Percentiles rank a stretch among this genome's conserved stretches.
phyloP scores from a whole-genome alignment of 164 flowering plant species.

The Cinnamomum micranthum region DNA sequence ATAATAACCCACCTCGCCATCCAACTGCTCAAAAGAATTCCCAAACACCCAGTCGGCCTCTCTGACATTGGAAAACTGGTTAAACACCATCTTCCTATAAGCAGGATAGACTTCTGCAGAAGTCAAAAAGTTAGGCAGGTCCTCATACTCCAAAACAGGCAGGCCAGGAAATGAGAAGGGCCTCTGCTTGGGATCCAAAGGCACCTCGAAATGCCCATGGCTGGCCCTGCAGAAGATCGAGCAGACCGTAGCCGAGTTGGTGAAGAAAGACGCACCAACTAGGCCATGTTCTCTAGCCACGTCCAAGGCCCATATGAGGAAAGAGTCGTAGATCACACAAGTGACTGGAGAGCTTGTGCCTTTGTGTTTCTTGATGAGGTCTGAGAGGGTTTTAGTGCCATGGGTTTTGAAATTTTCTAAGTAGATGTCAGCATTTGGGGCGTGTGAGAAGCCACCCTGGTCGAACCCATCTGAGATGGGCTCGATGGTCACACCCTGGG shows the following conservation, averaged over 20 bases:
- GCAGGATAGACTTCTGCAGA: constrained; percentile 27
- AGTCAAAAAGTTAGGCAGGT: constrained; percentile 34
- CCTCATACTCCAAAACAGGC: constrained; percentile 25
- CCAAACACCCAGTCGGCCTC: constrained; percentile 40
- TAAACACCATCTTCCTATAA: constrained; percentile 18
- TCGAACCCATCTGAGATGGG: constrained; percentile 22
- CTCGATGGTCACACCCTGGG: constrained; percentile 3
- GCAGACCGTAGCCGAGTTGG: constrained; percentile 19
- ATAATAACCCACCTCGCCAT: constrained; percentile 25
- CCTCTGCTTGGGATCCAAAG: constrained; percentile 10
- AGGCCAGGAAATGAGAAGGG: constrained; percentile 31
- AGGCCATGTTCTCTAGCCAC: constrained; percentile 22
- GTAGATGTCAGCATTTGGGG: neutral
- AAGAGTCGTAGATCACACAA: constrained; percentile 13
- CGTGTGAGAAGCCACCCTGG: constrained; percentile 6
- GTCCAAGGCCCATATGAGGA: constrained; percentile 13
- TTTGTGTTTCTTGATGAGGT: constrained; percentile 6
- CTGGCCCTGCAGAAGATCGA: constrained; percentile 20
- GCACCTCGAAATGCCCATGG: constrained; percentile 18
- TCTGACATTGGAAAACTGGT: constrained; percentile 31
- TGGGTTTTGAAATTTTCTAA: neutral
- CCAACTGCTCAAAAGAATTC: constrained; percentile 35
- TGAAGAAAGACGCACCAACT: constrained; percentile 26
- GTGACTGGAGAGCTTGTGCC: neutral
- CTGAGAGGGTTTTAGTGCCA: constrained; percentile 1